Base-by-base conservation (phyloP, 139 green algal species). In the Asterochloris erici region DNA sequence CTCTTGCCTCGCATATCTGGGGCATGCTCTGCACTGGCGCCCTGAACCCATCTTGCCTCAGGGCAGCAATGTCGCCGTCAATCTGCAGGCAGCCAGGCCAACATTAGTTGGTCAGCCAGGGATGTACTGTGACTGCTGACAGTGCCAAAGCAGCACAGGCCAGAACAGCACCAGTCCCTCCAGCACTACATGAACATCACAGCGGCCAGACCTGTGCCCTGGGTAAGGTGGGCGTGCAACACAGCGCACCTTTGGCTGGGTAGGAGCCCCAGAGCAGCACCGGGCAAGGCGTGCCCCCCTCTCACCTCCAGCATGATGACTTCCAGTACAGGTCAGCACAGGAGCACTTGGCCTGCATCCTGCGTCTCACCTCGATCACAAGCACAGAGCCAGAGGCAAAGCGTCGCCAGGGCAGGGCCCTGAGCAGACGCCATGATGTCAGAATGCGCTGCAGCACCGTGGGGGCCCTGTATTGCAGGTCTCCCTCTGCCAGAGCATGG, bases 371-470 rank as follows among this genome's bases (percentile, higher is more conserved):
- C 86, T 94, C 95, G 82, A 98, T 90, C 9, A 89, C 83, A 0
- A 98, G 90, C 38, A 95, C 92, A 29, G 90, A 91, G 71, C 86
- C 92, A 63, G 91, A 91, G 83, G 96, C 96, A 83, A 98, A 96
- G 14, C 93, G 87, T 27, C 96, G 85, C 95, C 95, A 98, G 12
- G 94, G 95, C 81, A 96, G 89, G 14, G 95, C 95, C 63, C 95
- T 89, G 11, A 89, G 47, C 76, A 93, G 85, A 15, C 66, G 73
- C 14, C 83, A 75, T 16, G 38, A 79, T 14, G 86, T 89, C 79
- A 19, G 63, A 64, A 84, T 79, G 19, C 29, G 78, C 19, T 79
- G 54, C 23, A 71, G 16, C 10, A 19, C 64, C 27, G 27, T 78
- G 23, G 82, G 82, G 4, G 74, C 29, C 26, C n/a, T 71, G 38